These are phyloP conservation scores for Antrodiella citrinella DNA, from an alignment of 768 basidiomycete genomes.

Conservation along the genomic window DNA sequence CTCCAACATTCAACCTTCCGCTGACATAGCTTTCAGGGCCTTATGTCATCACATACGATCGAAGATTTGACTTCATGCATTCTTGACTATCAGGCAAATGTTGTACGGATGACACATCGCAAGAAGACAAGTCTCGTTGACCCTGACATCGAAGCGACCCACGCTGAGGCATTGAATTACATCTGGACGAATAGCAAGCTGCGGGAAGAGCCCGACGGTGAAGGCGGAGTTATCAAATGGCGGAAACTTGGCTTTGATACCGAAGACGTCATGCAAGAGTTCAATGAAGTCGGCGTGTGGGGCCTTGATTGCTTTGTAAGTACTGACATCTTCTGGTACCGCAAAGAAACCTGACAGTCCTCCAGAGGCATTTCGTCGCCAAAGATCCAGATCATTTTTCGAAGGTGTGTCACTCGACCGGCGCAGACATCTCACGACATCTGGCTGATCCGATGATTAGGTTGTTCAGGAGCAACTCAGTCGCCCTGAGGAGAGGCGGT, in stretches of 20 bases:
- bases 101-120: conserved; percentile 69
- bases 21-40: conserved; percentile 36
- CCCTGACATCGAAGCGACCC: conserved; percentile 50
- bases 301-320: conserved; percentile 77
- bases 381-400: conserved; percentile 66
- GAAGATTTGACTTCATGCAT: conserved; percentile 81
- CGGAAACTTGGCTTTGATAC: conserved; percentile 68
- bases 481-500: conserved; percentile 63
- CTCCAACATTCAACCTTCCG: conserved; percentile 1
- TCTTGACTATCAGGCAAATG: conserved; percentile 82
- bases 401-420: conserved; percentile 51
- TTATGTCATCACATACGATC: conserved; percentile 76
- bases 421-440: neutral
- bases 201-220: conserved; percentile 40
- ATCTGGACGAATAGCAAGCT: conserved; percentile 65
- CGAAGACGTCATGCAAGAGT: conserved; percentile 71
- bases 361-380: conserved; percentile 59
- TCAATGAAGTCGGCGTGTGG: conserved; percentile 68
- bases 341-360: neutral
- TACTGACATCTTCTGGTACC: conserved; percentile 1
- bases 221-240: conserved; percentile 58
- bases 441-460: conserved; percentile 25
- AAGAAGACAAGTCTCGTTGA: conserved; percentile 78
- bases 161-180: conserved; percentile 47
- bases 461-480: conserved; percentile 75